Evolutionary conservation across 2,329 filamentous ascomycete species (phyloP).

Genomic region (Alternaria novae-zelandiae): DNA sequence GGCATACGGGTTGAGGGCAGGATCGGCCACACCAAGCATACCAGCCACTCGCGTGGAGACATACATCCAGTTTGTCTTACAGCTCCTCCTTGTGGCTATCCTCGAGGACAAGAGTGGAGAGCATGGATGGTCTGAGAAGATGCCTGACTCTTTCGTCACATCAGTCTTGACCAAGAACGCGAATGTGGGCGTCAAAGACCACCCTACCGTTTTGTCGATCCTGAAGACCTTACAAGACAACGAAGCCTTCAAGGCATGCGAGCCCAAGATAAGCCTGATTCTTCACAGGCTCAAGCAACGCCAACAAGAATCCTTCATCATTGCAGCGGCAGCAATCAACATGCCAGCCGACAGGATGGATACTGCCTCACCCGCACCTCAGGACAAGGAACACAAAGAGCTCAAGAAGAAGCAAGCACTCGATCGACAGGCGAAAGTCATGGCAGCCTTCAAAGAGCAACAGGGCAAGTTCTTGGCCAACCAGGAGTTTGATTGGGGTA

Average conservation of each 20-base stretch:
- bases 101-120: constrained; percentile 73
- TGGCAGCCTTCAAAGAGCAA: constrained; percentile 98
- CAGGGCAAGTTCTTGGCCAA: constrained; percentile 93
- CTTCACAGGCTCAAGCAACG: constrained; percentile 85
- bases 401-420: constrained; percentile 89
- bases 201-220: constrained; percentile 59
- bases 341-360: constrained; percentile 79
- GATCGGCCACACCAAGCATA: constrained; percentile 73
- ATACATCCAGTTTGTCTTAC: constrained; percentile 88
- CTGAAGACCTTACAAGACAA: constrained; percentile 64
- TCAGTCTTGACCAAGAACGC: constrained; percentile 71
- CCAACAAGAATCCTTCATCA: constrained; percentile 74
- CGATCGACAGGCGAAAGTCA: constrained; percentile 88
- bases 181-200: constrained; percentile 46
- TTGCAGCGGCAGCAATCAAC: constrained; percentile 64
- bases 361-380: constrained; percentile 77
- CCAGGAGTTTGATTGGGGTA: constrained; percentile 88
- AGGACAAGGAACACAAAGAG: constrained; percentile 77
- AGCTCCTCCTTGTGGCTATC: constrained; percentile 84
- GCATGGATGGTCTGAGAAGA: constrained; percentile 49
- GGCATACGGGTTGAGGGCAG: constrained; percentile 76
- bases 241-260: constrained; percentile 80
- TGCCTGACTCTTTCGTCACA: constrained; percentile 71
- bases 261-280: constrained; percentile 83
- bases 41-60: constrained; percentile 85